These are phyloP conservation scores for Termitomyces sp. DNA, from an alignment of 768 basidiomycete species.

Conservation along the genomic window DNA sequence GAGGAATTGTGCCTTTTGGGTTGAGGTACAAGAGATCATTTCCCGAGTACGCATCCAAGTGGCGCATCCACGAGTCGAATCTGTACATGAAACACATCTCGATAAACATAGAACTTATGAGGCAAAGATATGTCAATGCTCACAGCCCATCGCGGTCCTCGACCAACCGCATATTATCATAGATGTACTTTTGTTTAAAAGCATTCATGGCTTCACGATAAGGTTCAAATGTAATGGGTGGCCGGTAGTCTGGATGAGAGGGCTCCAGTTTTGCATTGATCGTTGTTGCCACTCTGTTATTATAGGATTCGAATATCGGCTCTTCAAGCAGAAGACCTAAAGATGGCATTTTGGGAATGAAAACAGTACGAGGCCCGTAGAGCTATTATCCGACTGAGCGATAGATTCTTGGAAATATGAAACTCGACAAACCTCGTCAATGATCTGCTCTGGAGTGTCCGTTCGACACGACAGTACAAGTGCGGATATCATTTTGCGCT, in stretches of 20 bases:
- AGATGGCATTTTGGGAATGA: conserved; percentile 94
- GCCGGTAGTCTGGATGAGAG: conserved; percentile 57
- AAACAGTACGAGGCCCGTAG: conserved; percentile 70
- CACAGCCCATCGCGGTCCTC: conserved; percentile 78
- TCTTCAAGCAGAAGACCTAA: conserved; percentile 89
- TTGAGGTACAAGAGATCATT: conserved; percentile 78
- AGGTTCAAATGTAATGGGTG: conserved; percentile 64
- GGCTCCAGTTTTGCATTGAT: conserved; percentile 47
- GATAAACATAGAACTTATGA: background rate
- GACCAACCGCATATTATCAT: conserved; percentile 77
- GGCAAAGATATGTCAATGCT: conserved; percentile 19
- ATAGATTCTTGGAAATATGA: background rate
- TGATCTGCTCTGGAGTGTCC: conserved; percentile 63
- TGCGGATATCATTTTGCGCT: conserved; percentile 97
- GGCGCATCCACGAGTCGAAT: conserved; percentile 81
- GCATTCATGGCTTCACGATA: conserved; percentile 62
- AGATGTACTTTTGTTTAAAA: conserved; percentile 87
- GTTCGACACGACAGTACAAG: conserved; percentile 79
- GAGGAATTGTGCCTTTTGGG: conserved; percentile 69
- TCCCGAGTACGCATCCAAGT: conserved; percentile 70
- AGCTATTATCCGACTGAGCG: conserved; percentile 34
- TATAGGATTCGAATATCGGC: conserved; percentile 78
- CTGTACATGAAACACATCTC: conserved; percentile 37
- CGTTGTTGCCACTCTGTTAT: conserved; percentile 42
- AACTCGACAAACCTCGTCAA: conserved; percentile 54